Evolutionary conservation across 805 yeast genomes (phyloP).

Genomic region (Metschnikowia drakensbergensis): DNA sequence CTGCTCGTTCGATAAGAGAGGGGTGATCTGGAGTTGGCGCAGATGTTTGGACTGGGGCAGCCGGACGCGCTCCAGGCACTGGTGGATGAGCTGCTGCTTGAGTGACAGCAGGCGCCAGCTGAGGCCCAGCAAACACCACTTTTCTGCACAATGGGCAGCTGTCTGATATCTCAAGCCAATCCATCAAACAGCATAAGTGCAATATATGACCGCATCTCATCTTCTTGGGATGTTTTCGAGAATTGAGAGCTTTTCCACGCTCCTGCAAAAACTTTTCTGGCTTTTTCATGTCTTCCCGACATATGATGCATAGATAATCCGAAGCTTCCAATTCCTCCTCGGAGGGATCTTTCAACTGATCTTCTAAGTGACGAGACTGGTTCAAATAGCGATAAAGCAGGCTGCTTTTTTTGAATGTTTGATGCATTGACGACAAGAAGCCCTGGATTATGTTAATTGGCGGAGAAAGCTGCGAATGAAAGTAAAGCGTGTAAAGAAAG

Average conservation of each 20-base stretch:
- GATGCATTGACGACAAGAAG: constrained; percentile 38
- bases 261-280: constrained; percentile 31
- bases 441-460: constrained; percentile 44
- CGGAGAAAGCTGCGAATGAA: constrained; percentile 29
- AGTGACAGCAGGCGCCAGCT: not conserved
- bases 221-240: constrained; percentile 62
- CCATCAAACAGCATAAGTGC: constrained; percentile 84
- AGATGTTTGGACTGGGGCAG: not conserved
- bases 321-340: constrained; percentile 51
- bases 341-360: constrained; percentile 59
- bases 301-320: constrained; percentile 74
- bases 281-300: constrained; percentile 82
- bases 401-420: constrained; percentile 30
- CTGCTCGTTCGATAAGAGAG: not conserved
- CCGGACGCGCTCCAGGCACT: not conserved
- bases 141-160: constrained; percentile 91
- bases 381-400: constrained; percentile 49
- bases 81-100: not conserved
- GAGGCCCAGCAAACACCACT: constrained; percentile 43
- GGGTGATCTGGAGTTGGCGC: not conserved
- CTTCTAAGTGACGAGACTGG: constrained; percentile 60
- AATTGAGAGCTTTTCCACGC: constrained; percentile 21
- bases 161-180: constrained; percentile 90
- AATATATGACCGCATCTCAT: constrained; percentile 82
- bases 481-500: constrained; percentile 33